phyloP scores from a whole-genome alignment of 2,329 filamentous ascomycete species.

The Colletotrichum eleusines region DNA sequence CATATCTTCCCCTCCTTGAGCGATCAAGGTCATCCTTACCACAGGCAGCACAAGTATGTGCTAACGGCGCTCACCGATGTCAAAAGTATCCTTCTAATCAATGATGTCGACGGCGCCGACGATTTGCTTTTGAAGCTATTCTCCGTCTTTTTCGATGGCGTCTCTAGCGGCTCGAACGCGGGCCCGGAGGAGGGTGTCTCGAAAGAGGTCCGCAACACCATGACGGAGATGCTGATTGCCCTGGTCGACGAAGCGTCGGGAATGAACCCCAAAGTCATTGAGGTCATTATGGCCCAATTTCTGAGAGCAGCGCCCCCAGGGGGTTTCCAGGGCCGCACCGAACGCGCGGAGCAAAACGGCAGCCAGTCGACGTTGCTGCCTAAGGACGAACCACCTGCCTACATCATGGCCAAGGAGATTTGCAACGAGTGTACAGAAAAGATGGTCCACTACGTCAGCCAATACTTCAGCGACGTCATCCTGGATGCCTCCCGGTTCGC shows the following conservation, averaged over 20 bases:
- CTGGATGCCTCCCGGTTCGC: constrained; percentile 81
- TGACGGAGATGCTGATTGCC: constrained; percentile 86
- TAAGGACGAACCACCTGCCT: constrained; percentile 91
- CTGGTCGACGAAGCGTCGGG: constrained; percentile 87
- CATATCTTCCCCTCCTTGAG: constrained; percentile 87
- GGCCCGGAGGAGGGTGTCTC: constrained; percentile 84
- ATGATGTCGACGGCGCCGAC: constrained; percentile 87
- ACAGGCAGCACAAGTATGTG: constrained; percentile 92
- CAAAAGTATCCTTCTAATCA: constrained; percentile 93
- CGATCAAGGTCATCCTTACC: constrained; percentile 89
- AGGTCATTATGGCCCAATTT: constrained; percentile 96
- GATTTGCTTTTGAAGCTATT: constrained; percentile 85
- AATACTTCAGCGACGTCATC: constrained; percentile 97
- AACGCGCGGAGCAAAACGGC: constrained; percentile 70
- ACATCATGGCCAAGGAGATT: constrained; percentile 95
- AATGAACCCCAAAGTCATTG: constrained; percentile 85
- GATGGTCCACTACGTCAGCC: constrained; percentile 93
- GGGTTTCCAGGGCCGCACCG: constrained; percentile 63
- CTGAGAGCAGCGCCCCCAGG: constrained; percentile 83
- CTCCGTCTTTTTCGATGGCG: constrained; percentile 89
- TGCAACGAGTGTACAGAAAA: constrained; percentile 92
- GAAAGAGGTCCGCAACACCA: constrained; percentile 93
- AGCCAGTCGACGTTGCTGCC: constrained; percentile 86
- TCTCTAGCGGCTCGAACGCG: constrained; percentile 81
- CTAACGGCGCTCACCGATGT: constrained; percentile 89